phyloP scores from a whole-genome alignment of 1,284 basidiomycete genomes.

The Porodaedalea pini region DNA sequence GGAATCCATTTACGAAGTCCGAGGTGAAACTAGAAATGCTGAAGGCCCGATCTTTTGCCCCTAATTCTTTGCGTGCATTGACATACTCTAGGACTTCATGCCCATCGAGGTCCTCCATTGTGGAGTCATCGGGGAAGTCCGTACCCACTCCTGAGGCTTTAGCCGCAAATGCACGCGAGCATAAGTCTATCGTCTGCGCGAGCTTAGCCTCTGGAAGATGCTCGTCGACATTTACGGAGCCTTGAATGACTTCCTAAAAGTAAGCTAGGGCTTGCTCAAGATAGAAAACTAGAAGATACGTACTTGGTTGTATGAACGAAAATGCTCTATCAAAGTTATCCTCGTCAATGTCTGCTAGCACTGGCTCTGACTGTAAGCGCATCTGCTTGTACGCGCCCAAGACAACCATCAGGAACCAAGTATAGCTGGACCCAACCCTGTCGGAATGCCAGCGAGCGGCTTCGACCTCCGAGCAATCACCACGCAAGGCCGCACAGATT shows the following conservation, averaged over 20 bases:
- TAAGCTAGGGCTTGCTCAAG: neutral
- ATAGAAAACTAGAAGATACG: slow-evolving; percentile 18
- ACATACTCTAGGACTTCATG: no score
- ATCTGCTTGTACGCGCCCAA: slow-evolving; percentile 64
- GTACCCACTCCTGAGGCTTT: no score
- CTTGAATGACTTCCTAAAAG: slow-evolving; percentile 59
- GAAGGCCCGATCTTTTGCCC: no score
- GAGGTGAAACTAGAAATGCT: slow-evolving; percentile 34
- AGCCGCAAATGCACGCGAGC: slow-evolving; percentile 36
- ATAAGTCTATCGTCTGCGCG: slow-evolving; percentile 45
- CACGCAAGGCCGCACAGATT: slow-evolving; percentile 54
- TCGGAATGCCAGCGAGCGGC: slow-evolving; percentile 51
- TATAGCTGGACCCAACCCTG: slow-evolving; percentile 40
- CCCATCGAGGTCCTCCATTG: no score
- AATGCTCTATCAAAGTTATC: slow-evolving; percentile 62
- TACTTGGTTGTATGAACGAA: slow-evolving; percentile 55
- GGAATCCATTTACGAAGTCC: slow-evolving; percentile 33
- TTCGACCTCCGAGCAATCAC: slow-evolving; percentile 49
- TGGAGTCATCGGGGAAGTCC: no score
- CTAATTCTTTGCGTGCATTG: no score
- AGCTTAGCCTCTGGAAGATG: slow-evolving; percentile 62
- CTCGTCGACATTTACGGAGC: slow-evolving; percentile 51
- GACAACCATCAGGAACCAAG: slow-evolving; percentile 56
- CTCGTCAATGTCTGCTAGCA: slow-evolving; percentile 53
- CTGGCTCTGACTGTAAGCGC: slow-evolving; percentile 44